Evolutionary conservation across 2,329 filamentous ascomycete genomes (phyloP), one percentile per base, ranked within the genome.

Genomic region (Coniella lustricola): DNA sequence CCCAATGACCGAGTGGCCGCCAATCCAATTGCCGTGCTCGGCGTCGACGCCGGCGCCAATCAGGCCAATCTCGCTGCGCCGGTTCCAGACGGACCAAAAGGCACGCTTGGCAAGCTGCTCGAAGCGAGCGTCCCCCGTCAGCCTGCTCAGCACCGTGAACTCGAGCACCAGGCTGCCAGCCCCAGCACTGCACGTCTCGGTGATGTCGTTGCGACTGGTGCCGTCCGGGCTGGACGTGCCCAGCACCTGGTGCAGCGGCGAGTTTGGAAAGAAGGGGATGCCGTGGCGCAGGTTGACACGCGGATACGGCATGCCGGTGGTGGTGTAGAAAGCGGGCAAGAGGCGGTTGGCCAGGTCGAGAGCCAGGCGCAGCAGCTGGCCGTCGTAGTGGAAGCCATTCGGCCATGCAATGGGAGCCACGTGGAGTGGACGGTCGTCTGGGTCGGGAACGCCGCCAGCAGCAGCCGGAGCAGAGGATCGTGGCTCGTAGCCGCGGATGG

Each of bases 31-130:
- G 0, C 91, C 93, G 22, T 82, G 85, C 62, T 97, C 91, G 1
- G 90, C 88, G 67, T 72, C 91, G 53, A 98, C 90, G 3, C 90
- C 91, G 49, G 89, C 86, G 7, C 91, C 93, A 54, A 98, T 84
- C 20, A 98, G 74, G 3, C 88, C 89, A 58, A 95, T 88, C 35
- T 82, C 79, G 63, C 88, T 96, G 55, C 90, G 80, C 48, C 87
- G 77, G 37, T 84, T 75, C 93, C 93, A 98, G n/a, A 98, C 88
- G 20, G 90, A 86, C 90, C 91, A 96, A 60, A 98, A 98, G 1
- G 93, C 91, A 49, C 87, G 76, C 66, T 97, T 97, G 1, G 88
- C 91, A 14, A 87, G 76, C 60, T 86, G 81, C 65, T 98, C 93
- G 59, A 95, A 98, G n/a, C 87, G 81, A 9, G 76, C 71, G 62